Evolutionary conservation across 352 stramenopile species (phyloP), one percentile per base, ranked within the genome.

Genomic region (Lagenidium giganteum): DNA sequence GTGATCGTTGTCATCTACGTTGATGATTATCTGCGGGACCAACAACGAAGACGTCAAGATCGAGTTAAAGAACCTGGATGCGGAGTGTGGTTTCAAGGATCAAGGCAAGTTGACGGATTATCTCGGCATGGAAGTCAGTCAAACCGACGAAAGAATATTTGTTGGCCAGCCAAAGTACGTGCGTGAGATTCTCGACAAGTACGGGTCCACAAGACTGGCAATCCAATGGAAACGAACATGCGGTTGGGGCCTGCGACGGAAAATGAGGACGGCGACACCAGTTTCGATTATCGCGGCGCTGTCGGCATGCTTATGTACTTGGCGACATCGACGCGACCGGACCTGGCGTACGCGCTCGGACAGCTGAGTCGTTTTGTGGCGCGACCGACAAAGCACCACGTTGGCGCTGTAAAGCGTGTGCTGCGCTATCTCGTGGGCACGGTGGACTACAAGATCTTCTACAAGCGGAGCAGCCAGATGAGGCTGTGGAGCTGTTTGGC

Each of bases 301-400:
- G 21, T 65, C 7, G 51, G 44, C 5, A 52, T 42, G 35, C 37
- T 61, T 5, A 61, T 70, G 61, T 67, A 64, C 25, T 30, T 70
- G 13, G 48, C 47, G 0, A 64, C 62, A 9, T 48, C 38, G 20
- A 67, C 40, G 6, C n/a, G 51, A 12, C 47, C 51, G 9, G 61
- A 70, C 23, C 18, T 63, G 0, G 51, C 55, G 5, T 70, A 49
- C 41, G 44, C 36, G 4, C 16, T 70, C 2, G 51, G 38, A 0
- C 51, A 66, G 24, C n/a, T 65, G 7, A 66, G 60, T n/a, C 17
- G 50, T 14, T 61, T 49, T 20, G 51, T 70, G 0, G n/a, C 40
- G 28, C 3, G 18, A 6, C 41, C 40, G 31, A 59, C 54, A 1
- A 32, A 39, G 41, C 0, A 41, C 26, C 17, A 60, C 17, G 20